These are phyloP conservation scores for Apophysomyces ossiformis DNA, from an alignment of 371 early-diverging fungal genomes.

Conservation along the genomic window DNA sequence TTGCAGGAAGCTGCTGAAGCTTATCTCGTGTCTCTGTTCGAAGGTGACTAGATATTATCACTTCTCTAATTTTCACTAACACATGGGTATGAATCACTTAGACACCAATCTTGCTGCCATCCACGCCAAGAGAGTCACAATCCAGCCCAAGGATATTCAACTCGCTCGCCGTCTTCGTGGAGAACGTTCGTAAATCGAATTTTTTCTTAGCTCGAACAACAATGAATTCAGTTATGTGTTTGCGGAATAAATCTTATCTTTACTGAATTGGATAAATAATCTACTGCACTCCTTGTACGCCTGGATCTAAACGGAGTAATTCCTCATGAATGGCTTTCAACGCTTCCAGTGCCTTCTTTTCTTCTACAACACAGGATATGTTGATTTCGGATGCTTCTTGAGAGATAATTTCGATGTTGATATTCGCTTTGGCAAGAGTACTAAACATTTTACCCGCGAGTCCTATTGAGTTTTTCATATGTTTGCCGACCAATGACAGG, in stretches of 20 bases:
- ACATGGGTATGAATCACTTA: conserved; percentile 13
- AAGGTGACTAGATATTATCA: conserved; percentile 52
- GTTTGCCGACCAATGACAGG: conserved; percentile 92
- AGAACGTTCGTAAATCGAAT: conserved; percentile 70
- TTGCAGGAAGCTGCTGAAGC: conserved; percentile 98
- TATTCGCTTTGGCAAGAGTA: conserved; percentile 82
- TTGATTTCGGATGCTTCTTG: conserved; percentile 98
- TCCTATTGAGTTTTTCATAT: conserved; percentile 96
- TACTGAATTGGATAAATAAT: background rate
- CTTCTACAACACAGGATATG: conserved; percentile 93
- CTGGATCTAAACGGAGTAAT: conserved; percentile 48
- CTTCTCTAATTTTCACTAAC: background rate
- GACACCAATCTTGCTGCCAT: conserved; percentile 98
- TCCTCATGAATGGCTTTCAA: conserved; percentile 89
- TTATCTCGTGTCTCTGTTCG: conserved; percentile 95
- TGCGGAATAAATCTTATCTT: conserved; percentile 3
- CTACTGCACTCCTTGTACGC: conserved; percentile 19
- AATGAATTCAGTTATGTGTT: background rate
- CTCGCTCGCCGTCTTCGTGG: conserved; percentile 94
- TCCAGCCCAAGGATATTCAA: conserved; percentile 98
- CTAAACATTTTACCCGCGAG: conserved; percentile 93
- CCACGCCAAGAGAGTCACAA: conserved; percentile 99
- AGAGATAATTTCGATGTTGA: conserved; percentile 98
- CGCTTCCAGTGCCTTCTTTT: conserved; percentile 70
- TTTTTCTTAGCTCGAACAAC: background rate